Percentiles rank a stretch among this genome's conserved stretches.
These are phyloP conservation scores for Pythium myriotylum DNA, from an alignment of 352 stramenopile genomes.

Conservation along the genomic window DNA sequence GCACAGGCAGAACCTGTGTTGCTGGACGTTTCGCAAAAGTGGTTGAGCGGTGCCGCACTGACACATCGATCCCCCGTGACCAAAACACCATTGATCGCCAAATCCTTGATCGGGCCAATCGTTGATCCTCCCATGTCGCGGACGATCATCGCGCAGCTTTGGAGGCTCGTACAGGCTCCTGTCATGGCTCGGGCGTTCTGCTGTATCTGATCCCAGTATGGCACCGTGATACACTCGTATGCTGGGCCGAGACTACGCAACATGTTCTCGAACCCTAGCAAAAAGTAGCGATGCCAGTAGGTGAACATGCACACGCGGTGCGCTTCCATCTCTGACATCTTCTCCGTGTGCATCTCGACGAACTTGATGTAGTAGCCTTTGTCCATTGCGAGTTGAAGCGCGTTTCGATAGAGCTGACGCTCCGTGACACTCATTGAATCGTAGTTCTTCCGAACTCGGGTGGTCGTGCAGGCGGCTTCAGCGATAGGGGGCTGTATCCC, in stretches of 20 bases:
- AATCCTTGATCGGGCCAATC: conserved; percentile 15
- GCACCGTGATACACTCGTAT: conserved; percentile 63
- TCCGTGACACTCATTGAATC: conserved; percentile 21
- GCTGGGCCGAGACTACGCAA: conserved; percentile 41
- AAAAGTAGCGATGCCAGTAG: conserved; percentile 71
- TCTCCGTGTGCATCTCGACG: conserved; percentile 60
- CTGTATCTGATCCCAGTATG: conserved; percentile 60
- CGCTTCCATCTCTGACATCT: conserved; percentile 44
- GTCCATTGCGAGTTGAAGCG: conserved; percentile 27
- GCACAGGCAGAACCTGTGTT: conserved; percentile 35
- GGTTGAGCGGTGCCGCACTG: conserved; percentile 29
- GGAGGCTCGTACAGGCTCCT: conserved; percentile 34
- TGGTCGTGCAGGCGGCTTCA: conserved; percentile 12
- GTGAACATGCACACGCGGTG: conserved; percentile 69
- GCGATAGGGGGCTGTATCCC: not conserved
- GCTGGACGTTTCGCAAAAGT: conserved; percentile 50
- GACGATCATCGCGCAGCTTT: conserved; percentile 41
- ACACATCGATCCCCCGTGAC: conserved; percentile 33
- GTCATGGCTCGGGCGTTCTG: conserved; percentile 23
- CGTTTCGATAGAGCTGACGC: conserved; percentile 14
- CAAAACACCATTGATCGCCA: conserved; percentile 33
- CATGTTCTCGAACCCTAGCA: conserved; percentile 79
- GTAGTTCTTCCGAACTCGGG: conserved; percentile 27
- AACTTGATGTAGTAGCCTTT: conserved; percentile 41
- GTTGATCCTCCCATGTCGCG: conserved; percentile 38